Conservation (phyloP, 352 stramenopile genomes). For the Achlya hypogyna region DNA sequence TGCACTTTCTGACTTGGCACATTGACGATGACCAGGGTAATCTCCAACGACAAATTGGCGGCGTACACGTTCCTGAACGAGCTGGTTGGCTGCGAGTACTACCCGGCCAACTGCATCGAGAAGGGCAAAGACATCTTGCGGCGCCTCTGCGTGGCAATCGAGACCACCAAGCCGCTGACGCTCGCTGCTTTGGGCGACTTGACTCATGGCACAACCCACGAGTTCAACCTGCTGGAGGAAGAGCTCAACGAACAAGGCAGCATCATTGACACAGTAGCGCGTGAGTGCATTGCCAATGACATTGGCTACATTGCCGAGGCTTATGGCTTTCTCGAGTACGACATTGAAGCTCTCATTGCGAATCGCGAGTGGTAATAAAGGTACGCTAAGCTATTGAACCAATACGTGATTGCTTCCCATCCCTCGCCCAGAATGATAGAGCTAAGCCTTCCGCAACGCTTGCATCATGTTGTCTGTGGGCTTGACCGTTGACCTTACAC, state of each 20-base stretch:
- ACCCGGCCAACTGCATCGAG: not conserved
- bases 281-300: conserved; percentile 7
- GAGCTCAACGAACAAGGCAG: conserved; percentile 9
- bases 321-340: conserved; percentile 10
- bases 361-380: conserved; percentile 21
- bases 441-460: too few relatives aligned
- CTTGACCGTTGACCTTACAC: too few relatives aligned
- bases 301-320: conserved; percentile 12
- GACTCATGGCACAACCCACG: conserved; percentile 12
- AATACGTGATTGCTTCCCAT: too few relatives aligned
- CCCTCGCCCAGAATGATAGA: too few relatives aligned
- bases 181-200: not conserved
- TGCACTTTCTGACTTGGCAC: too few relatives aligned
- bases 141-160: conserved; percentile 6
- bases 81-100: not conserved
- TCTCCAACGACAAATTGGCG: not conserved
- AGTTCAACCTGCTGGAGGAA: conserved; percentile 17
- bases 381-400: too few relatives aligned
- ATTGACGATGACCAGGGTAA: not conserved
- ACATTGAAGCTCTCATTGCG: conserved; percentile 17
- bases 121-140: not conserved
- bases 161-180: conserved; percentile 5
- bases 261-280: conserved; percentile 11
- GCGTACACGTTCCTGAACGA: conserved; percentile 11
- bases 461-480: too few relatives aligned